These are phyloP conservation scores for Cyclocybe cylindracea DNA, from an alignment of 768 basidiomycete species.

Conservation along the genomic window DNA sequence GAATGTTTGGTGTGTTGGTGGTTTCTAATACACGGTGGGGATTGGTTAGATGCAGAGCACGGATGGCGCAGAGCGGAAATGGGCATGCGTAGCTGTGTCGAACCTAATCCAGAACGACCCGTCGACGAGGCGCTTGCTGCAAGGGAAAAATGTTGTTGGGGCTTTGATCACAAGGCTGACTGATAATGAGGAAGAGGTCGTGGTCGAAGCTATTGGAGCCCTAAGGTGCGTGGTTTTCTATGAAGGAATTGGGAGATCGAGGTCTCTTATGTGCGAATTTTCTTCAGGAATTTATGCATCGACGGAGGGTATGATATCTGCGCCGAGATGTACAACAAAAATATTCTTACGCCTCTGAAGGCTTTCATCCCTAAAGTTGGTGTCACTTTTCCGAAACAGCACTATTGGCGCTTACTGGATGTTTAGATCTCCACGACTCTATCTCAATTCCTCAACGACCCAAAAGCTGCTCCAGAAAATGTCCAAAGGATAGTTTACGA, in stretches of 20 bases:
- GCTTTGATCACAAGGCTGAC: constrained; percentile 84
- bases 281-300: constrained; percentile 81
- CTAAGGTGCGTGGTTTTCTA: constrained; percentile 58
- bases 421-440: constrained; percentile 73
- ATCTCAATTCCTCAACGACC: constrained; percentile 61
- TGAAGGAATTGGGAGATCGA: constrained; percentile 5
- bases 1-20: constrained; percentile 6
- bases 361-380: constrained; percentile 78
- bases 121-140: constrained; percentile 84
- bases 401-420: background rate
- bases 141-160: constrained; percentile 89
- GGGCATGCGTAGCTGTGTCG: constrained; percentile 96
- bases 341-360: constrained; percentile 75
- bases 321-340: constrained; percentile 97
- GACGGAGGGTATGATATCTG: constrained; percentile 96
- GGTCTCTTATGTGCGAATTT: background rate
- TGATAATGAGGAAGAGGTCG: constrained; percentile 88
- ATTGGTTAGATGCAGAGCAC: constrained; percentile 65
- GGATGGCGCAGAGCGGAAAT: constrained; percentile 82
- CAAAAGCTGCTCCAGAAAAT: constrained; percentile 67
- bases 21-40: constrained; percentile 5
- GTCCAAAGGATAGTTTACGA: constrained; percentile 79
- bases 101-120: constrained; percentile 95
- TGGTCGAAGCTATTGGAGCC: constrained; percentile 87
- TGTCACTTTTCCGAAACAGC: background rate